Conservation (phyloP, 1,284 basidiomycete genomes). For the Irpex rosettiformis region DNA sequence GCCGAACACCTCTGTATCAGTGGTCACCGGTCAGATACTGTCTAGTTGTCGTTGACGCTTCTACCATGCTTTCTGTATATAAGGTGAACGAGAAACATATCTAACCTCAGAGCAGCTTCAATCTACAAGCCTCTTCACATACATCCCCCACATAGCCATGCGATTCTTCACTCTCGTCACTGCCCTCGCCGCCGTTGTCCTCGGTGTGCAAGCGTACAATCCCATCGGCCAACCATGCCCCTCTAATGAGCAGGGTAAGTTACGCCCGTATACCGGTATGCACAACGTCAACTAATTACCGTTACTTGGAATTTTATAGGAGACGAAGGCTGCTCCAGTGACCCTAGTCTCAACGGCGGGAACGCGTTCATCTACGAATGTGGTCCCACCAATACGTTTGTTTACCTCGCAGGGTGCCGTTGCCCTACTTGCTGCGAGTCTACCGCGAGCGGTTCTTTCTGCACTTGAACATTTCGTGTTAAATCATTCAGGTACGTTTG, state of each 20-base stretch:
- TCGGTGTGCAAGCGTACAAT: background rate
- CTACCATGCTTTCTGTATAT: too few relatives aligned
- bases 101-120: too few relatives aligned
- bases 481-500: too few relatives aligned
- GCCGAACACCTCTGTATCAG: too few relatives aligned
- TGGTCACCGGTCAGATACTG: too few relatives aligned
- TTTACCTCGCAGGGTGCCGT: background rate
- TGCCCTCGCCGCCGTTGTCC: background rate
- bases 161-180: background rate
- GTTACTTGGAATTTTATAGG: too few relatives aligned
- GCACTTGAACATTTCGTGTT: background rate
- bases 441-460: background rate
- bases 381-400: background rate
- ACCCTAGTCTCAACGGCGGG: background rate
- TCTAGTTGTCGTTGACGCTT: too few relatives aligned
- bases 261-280: background rate
- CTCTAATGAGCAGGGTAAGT: background rate
- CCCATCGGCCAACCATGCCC: background rate
- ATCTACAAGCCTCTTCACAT: too few relatives aligned
- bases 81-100: too few relatives aligned
- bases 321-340: background rate
- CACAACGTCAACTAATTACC: background rate
- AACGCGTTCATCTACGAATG: constrained; percentile 1
- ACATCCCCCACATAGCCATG: background rate
- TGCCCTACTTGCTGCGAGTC: background rate